These are phyloP conservation scores for Vitis hybrid DNA, from an alignment of 177 flowering plant genomes.

Conservation along the genomic window DNA sequence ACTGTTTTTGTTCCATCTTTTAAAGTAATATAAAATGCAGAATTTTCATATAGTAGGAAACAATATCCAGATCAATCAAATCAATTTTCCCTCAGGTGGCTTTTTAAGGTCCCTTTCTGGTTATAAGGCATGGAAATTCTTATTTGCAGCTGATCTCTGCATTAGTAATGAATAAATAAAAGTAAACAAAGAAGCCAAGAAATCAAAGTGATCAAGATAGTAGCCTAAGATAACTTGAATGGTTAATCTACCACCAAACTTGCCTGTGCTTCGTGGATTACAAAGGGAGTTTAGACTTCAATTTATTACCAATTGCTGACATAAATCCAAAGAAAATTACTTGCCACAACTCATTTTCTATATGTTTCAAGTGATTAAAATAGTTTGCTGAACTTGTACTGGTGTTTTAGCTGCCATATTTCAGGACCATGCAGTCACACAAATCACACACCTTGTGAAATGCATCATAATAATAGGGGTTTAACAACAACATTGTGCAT, in stretches of 20 bases:
- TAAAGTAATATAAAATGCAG: no score
- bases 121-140: not conserved
- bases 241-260: not conserved
- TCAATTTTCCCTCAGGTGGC: not conserved
- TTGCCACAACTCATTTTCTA: no score
- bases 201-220: not conserved
- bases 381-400: no score
- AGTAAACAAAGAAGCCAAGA: not conserved
- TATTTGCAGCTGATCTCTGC: not conserved
- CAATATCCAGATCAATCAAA: not conserved
- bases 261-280: not conserved
- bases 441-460: no score
- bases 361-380: no score
- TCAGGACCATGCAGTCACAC: no score
- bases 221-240: not conserved
- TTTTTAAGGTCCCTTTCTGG: not conserved
- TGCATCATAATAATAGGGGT: no score
- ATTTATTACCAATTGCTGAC: not conserved
- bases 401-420: no score
- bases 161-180: not conserved
- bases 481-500: no score
- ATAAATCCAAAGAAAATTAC: not conserved
- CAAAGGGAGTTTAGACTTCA: not conserved
- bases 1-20: slow-evolving; percentile 16
- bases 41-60: no score